Conservation (phyloP, 2,329 filamentous ascomycete species). For the Penicillium sp. region DNA sequence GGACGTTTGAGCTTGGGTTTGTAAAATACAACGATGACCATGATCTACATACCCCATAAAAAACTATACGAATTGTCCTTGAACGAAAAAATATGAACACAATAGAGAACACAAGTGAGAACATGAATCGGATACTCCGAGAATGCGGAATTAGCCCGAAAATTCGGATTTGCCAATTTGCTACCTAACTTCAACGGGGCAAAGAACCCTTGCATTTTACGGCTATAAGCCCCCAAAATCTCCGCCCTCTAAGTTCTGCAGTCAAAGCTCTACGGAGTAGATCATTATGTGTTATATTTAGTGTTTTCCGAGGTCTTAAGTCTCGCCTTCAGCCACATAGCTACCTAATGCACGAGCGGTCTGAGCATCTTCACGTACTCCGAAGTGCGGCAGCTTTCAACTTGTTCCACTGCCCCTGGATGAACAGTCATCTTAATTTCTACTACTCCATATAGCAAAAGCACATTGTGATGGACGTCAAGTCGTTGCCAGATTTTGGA, state of each 20-base stretch:
- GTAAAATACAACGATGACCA: slow-evolving; percentile 18
- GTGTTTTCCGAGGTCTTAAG: neutral
- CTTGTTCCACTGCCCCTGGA: neutral
- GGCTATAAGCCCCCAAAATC: neutral
- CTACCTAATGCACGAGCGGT: neutral
- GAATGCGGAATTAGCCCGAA: neutral
- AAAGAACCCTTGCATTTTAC: neutral
- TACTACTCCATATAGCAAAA: neutral
- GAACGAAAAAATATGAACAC: too few relatives aligned
- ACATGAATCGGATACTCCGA: neutral
- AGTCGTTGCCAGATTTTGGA: slow-evolving; percentile 19
- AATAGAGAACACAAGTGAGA: too few relatives aligned
- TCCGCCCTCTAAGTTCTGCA: neutral
- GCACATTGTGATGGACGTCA: slow-evolving; percentile 16
- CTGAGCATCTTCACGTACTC: neutral
- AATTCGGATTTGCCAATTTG: neutral
- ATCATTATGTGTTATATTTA: neutral
- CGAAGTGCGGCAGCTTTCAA: neutral
- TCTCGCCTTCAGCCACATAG: neutral
- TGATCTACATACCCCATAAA: slow-evolving; percentile 11
- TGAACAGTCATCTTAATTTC: neutral
- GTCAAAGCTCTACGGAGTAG: neutral
- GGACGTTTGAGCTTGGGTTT: slow-evolving; percentile 28
- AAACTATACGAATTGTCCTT: neutral
- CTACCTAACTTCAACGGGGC: neutral